A percentile compares a stretch with the other conserved stretches of the same genome.
These are phyloP conservation scores for Quercus parvula DNA, from an alignment of 306 rosid species.

Conservation along the genomic window DNA sequence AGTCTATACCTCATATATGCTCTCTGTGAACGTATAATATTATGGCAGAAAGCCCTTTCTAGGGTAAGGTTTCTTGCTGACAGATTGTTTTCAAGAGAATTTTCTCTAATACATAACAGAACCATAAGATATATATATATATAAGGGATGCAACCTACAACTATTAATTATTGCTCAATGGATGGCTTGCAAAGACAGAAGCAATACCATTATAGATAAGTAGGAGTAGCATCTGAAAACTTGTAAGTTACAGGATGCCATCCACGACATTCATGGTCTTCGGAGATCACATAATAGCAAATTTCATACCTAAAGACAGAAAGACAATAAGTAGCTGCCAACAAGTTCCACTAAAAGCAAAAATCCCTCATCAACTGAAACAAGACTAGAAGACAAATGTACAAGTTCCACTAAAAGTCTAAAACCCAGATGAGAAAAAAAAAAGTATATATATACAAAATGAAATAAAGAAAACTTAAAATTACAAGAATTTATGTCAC, in stretches of 20 bases:
- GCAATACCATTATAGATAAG: constrained; percentile 66
- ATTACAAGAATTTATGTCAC: too few relatives aligned
- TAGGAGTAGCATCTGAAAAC: constrained; percentile 83
- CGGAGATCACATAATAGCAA: constrained; percentile 14
- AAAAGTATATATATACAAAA: too few relatives aligned
- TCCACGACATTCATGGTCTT: constrained; percentile 71
- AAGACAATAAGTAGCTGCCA: too few relatives aligned
- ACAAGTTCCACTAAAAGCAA: too few relatives aligned
- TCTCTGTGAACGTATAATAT: not conserved
- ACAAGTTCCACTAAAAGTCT: too few relatives aligned
- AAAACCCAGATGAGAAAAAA: too few relatives aligned
- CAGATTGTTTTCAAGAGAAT: not conserved
- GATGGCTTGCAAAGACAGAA: not conserved
- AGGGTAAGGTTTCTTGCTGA: not conserved
- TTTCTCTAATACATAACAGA: not conserved
- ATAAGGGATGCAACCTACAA: not conserved
- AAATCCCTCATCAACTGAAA: too few relatives aligned
- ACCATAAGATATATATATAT: not conserved
- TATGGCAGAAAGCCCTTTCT: not conserved
- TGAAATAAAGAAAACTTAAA: too few relatives aligned
- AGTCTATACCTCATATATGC: too few relatives aligned
- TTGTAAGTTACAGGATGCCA: constrained; percentile 98
- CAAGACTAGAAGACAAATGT: too few relatives aligned
- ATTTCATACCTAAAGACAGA: too few relatives aligned
- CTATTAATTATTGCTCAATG: not conserved